Percentiles rank a stretch among this genome's conserved stretches.
These are phyloP conservation scores for Saccharomyces uvarum DNA, from an alignment of 1,139 yeast genomes.

Conservation along the genomic window DNA sequence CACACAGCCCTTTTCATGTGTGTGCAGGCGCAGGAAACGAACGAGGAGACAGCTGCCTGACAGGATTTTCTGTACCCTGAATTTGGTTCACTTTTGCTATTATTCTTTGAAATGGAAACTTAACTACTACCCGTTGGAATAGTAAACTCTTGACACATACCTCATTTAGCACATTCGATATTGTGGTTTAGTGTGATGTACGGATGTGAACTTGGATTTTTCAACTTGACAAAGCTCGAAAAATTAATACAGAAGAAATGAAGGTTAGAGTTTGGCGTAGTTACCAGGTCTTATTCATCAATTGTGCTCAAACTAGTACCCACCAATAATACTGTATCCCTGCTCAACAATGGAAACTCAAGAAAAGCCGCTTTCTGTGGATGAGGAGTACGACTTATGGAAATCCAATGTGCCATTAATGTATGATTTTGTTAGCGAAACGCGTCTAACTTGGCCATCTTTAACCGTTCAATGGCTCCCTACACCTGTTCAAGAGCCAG, in stretches of 20 bases:
- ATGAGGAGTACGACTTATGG: constrained; percentile 74
- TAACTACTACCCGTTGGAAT: background rate
- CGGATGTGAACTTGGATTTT: background rate
- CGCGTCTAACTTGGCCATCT: constrained; percentile 76
- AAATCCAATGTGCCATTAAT: constrained; percentile 68
- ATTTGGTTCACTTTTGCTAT: too few relatives aligned
- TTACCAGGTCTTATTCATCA: background rate
- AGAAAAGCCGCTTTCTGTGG: constrained; percentile 24
- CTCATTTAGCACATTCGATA: background rate
- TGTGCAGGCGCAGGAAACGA: background rate
- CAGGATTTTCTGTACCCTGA: too few relatives aligned
- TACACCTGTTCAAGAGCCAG: background rate
- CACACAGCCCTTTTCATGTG: background rate
- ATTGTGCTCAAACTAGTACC: background rate
- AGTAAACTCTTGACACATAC: background rate
- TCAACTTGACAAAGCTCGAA: background rate
- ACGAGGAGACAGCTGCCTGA: background rate
- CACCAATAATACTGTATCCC: background rate
- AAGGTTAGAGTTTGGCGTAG: background rate
- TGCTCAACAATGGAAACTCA: background rate
- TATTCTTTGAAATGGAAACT: too few relatives aligned
- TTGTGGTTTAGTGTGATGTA: background rate
- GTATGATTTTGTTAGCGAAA: constrained; percentile 76
- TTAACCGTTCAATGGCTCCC: constrained; percentile 74
- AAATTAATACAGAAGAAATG: background rate